Evolutionary conservation across 2,329 filamentous ascomycete species (phyloP).

Genomic region (Dactylonectria macrodidyma): DNA sequence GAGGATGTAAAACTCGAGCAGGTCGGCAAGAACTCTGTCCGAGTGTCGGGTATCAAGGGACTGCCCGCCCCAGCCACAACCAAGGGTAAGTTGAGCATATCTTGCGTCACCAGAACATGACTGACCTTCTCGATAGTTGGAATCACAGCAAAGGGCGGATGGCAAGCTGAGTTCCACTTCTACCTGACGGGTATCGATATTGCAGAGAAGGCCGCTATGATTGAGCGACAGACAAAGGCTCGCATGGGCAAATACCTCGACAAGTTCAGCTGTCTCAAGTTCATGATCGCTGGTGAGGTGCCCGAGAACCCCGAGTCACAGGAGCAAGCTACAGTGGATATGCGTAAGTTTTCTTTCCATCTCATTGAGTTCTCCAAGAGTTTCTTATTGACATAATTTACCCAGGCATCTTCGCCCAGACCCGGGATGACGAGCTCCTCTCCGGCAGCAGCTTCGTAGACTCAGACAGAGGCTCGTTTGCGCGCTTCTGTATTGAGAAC

Average conservation of each 20-base stretch:
- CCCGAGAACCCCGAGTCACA: slow-evolving; percentile 56
- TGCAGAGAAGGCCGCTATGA: slow-evolving; percentile 57
- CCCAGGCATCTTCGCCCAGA: slow-evolving; percentile 58
- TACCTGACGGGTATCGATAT: slow-evolving; percentile 59
- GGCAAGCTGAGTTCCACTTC: slow-evolving; percentile 61
- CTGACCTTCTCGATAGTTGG: slow-evolving; percentile 46
- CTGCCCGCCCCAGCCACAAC: slow-evolving; percentile 51
- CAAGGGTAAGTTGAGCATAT: too few species aligned
- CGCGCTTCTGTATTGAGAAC: slow-evolving; percentile 42
- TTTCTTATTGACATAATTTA: not conserved
- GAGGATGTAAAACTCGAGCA: slow-evolving; percentile 63
- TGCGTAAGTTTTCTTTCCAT: slow-evolving; percentile 45
- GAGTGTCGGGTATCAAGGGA: slow-evolving; percentile 53
- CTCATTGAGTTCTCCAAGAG: not conserved
- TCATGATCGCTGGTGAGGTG: slow-evolving; percentile 54
- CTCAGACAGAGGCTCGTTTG: slow-evolving; percentile 48
- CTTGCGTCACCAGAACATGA: not conserved
- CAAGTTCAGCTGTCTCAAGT: slow-evolving; percentile 52
- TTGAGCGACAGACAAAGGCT: slow-evolving; percentile 54
- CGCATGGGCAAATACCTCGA: slow-evolving; percentile 52
- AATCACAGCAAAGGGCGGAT: slow-evolving; percentile 59
- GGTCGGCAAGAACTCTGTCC: slow-evolving; percentile 49
- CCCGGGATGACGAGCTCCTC: slow-evolving; percentile 53
- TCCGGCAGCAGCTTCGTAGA: slow-evolving; percentile 47
- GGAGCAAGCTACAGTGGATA: slow-evolving; percentile 62